Conservation (phyloP, 2,329 filamentous ascomycete genomes). For the Thielaviopsis populi region DNA sequence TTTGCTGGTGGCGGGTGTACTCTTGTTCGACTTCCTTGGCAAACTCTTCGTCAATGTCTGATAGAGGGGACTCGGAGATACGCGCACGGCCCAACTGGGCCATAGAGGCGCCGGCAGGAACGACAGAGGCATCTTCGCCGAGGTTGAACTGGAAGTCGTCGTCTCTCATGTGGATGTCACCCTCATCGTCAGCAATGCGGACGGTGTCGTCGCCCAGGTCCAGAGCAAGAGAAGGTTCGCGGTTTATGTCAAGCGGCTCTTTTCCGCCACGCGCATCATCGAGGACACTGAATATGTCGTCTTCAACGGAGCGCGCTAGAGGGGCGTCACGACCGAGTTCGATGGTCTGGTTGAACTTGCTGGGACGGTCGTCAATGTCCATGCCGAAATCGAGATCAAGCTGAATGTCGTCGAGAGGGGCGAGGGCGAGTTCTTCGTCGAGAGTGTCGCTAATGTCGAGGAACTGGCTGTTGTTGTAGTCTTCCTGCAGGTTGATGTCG, state of each 20-base stretch:
- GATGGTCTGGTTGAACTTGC: conserved; percentile 45
- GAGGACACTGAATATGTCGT: conserved; percentile 53
- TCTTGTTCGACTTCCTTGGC: conserved; percentile 45
- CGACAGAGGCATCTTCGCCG: conserved; percentile 40
- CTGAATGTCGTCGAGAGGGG: conserved; percentile 50
- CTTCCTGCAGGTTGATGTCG: conserved; percentile 54
- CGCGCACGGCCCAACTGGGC: conserved; percentile 37
- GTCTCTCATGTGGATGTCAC: conserved; percentile 45
- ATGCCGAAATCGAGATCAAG: conserved; percentile 62
- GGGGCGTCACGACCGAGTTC: conserved; percentile 85
- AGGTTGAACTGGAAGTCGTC: conserved; percentile 51
- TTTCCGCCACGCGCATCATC: conserved; percentile 41
- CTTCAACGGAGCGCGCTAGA: conserved; percentile 48
- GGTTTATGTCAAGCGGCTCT: conserved; percentile 32
- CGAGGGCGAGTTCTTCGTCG: conserved; percentile 43
- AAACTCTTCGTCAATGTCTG: conserved; percentile 50
- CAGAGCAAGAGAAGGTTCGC: conserved; percentile 40
- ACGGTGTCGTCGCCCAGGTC: conserved; percentile 40
- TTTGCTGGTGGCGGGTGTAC: conserved; percentile 35
- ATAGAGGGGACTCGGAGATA: conserved; percentile 56
- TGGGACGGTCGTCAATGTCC: conserved; percentile 50
- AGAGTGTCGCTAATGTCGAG: conserved; percentile 49
- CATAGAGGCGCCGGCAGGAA: conserved; percentile 31
- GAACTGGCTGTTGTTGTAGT: conserved; percentile 64
- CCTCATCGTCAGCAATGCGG: conserved; percentile 48